Evolutionary conservation across 495 filamentous ascomycete genomes (phyloP).

Genomic region (Aspergillus homomorphus): DNA sequence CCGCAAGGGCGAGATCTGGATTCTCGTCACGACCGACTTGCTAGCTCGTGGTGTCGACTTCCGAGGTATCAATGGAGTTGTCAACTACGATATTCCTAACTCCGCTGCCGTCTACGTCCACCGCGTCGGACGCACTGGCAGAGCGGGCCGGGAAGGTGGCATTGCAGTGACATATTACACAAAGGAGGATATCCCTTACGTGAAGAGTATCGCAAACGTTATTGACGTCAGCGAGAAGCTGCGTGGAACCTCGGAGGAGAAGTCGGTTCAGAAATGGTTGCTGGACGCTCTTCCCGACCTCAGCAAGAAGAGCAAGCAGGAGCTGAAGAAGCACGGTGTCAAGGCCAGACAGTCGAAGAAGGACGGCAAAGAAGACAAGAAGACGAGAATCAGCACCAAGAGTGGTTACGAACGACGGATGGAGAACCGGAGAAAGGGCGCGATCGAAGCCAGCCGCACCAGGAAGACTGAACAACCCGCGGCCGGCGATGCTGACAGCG

Average conservation of each 20-base stretch:
- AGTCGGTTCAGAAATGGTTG: conserved; percentile 77
- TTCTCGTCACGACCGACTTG: conserved; percentile 91
- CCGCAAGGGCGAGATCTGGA: conserved; percentile 90
- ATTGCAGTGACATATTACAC: conserved; percentile 94
- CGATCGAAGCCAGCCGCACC: conserved; percentile 67
- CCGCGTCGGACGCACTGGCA: conserved; percentile 85
- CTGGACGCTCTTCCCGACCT: conserved; percentile 81
- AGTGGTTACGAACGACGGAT: conserved; percentile 79
- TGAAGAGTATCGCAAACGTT: conserved; percentile 90
- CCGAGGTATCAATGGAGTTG: conserved; percentile 82
- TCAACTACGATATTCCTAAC: conserved; percentile 95
- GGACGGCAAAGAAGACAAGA: conserved; percentile 40
- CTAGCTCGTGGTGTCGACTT: conserved; percentile 91
- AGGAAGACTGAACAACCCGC: conserved; percentile 44
- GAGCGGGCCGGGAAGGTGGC: conserved; percentile 83
- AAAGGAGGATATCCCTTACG: conserved; percentile 84
- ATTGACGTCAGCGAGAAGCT: conserved; percentile 78
- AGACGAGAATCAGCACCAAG: conserved; percentile 79
- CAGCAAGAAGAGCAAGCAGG: conserved; percentile 76
- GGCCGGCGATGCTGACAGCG: conserved; percentile 34
- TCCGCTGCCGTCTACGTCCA: conserved; percentile 89
- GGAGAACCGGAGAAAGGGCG: conserved; percentile 73
- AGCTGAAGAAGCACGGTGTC: conserved; percentile 77
- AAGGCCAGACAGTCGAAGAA: conserved; percentile 61
- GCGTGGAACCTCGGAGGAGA: conserved; percentile 39